Percentiles rank a stretch among this genome's conserved stretches.
phyloP scores from a whole-genome alignment of 495 filamentous ascomycete genomes.

The Aspergillus campestris region DNA sequence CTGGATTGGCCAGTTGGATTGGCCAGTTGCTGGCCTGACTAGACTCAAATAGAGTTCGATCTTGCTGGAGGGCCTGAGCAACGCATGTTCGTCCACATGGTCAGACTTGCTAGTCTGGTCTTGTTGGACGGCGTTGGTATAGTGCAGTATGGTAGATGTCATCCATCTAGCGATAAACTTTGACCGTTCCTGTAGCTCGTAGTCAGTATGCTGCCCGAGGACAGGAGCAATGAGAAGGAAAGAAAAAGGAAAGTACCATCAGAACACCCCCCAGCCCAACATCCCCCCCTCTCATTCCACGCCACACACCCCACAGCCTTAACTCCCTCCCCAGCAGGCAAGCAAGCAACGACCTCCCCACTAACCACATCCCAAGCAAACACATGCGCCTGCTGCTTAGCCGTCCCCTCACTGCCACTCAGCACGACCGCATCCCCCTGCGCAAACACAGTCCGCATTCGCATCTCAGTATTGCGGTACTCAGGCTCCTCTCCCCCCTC shows the following conservation, averaged over 20 bases:
- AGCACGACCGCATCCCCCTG: constrained; percentile 69
- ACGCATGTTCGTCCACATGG: neutral
- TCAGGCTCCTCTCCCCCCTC: constrained; percentile 1
- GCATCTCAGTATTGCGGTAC: constrained; percentile 59
- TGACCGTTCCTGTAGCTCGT: constrained; percentile 16
- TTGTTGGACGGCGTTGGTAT: neutral
- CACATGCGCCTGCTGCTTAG: constrained; percentile 39
- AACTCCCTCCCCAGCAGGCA: constrained; percentile 49
- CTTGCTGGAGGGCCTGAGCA: too few species aligned
- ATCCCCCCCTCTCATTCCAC: constrained; percentile 62
- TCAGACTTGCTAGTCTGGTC: neutral
- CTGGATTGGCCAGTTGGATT: too few species aligned
- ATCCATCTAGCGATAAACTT: constrained; percentile 12
- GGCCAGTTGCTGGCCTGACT: too few species aligned
- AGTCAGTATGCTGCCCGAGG: neutral
- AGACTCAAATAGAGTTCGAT: too few species aligned
- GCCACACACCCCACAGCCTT: constrained; percentile 57
- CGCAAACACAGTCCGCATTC: constrained; percentile 65
- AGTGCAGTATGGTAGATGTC: too few species aligned
- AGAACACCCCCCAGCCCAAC: constrained; percentile 55
- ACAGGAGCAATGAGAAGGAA: neutral
- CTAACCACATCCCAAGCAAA: constrained; percentile 88
- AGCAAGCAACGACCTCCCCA: constrained; percentile 54
- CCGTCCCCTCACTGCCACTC: constrained; percentile 64
- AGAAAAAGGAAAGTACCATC: constrained; percentile 39